Percentiles rank a stretch among this genome's conserved stretches.
Evolutionary conservation across 345 rosid genomes (phyloP).

Genomic region (Eutrema japonicum): DNA sequence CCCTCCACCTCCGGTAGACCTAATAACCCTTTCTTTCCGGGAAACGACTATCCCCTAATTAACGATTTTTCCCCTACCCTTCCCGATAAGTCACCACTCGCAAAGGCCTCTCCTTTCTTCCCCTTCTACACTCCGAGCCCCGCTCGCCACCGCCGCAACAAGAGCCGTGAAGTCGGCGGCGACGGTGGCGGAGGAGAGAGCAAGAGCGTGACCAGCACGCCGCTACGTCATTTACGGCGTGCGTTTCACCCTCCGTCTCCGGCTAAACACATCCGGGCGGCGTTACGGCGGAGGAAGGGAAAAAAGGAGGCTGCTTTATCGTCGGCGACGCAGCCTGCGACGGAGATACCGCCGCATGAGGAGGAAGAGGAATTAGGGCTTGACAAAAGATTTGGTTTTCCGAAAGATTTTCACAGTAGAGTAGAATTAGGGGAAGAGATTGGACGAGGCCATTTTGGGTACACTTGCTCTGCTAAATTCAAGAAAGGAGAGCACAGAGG

Average conservation of each 20-base stretch:
- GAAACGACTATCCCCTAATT: constrained; percentile 43
- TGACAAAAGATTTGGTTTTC: constrained; percentile 92
- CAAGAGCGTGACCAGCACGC: constrained; percentile 56
- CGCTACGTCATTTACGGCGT: constrained; percentile 62
- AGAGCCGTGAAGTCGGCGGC: constrained; percentile 41
- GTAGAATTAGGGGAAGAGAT: constrained; percentile 84
- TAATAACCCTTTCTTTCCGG: constrained; percentile 61
- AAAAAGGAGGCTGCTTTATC: constrained; percentile 41
- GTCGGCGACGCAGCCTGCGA: constrained; percentile 37
- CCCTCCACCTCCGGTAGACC: constrained; percentile 54
- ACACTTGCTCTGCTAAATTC: constrained; percentile 87
- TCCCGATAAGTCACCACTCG: constrained; percentile 24
- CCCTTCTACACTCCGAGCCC: constrained; percentile 74
- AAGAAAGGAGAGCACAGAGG: constrained; percentile 87
- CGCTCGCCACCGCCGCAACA: constrained; percentile 53
- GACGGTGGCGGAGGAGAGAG: constrained; percentile 21
- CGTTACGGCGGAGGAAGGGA: constrained; percentile 54
- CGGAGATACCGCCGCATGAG: constrained; percentile 48
- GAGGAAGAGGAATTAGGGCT: constrained; percentile 55
- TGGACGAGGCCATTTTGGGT: constrained; percentile 98
- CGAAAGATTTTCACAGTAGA: constrained; percentile 66
- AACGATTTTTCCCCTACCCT: constrained; percentile 39
- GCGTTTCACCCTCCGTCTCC: constrained; percentile 92
- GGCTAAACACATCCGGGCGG: constrained; percentile 84
- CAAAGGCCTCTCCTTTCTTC: constrained; percentile 54